Evolutionary conservation across 371 early-diverging fungal genomes (phyloP), one percentile per base, ranked within the genome.

Genomic region (Thermomucor indicae-seudaticae): DNA sequence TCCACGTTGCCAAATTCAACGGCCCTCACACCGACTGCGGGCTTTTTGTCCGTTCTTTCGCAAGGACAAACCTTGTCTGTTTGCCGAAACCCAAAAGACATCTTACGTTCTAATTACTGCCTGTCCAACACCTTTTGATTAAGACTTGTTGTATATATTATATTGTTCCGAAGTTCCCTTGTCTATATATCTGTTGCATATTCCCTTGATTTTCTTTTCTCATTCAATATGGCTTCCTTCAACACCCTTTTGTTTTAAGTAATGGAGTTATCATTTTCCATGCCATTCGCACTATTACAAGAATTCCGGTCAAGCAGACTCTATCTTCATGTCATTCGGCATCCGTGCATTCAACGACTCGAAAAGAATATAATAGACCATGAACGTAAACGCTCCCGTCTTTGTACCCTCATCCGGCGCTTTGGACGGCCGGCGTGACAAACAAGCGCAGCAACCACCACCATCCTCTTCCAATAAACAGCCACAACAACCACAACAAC

Each of bases 331-430:
- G n/a, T n/a, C n/a, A n/a, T n/a, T n/a, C n/a, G n/a, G 35, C 27
- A 11, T 17, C 12, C 22, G 11, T 30, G 16, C 46, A 30, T 20
- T 39, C 44, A 25, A 34, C 48, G 25, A 22, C 19, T 34, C 31
- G 23, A 34, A 20, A 27, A 42, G 43, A 6, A 42, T 42, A 22
- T 42, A 42, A n/a, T n/a, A n/a, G n/a, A n/a, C n/a, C n/a, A 65
- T 65, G 65, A 65, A 65, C 53, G 57, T 35, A 51, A 57, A 65
- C 52, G 65, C 65, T 12, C 65, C 59, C 37, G 49, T 43, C 25
- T 65, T 65, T 49, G 42, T 57, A 20, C 65, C 65, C 47, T 44
- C 60, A 20, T 39, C 52, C 17, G 46, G 19, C 37, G 38, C n/a
- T n/a, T n/a, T n/a, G 40, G 32, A 57, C 51, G 29, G 20, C 49